Percentiles rank a stretch among this genome's conserved stretches.
Conservation (phyloP, 2,329 filamentous ascomycete species). For the Sarocladiaceae sp. region DNA sequence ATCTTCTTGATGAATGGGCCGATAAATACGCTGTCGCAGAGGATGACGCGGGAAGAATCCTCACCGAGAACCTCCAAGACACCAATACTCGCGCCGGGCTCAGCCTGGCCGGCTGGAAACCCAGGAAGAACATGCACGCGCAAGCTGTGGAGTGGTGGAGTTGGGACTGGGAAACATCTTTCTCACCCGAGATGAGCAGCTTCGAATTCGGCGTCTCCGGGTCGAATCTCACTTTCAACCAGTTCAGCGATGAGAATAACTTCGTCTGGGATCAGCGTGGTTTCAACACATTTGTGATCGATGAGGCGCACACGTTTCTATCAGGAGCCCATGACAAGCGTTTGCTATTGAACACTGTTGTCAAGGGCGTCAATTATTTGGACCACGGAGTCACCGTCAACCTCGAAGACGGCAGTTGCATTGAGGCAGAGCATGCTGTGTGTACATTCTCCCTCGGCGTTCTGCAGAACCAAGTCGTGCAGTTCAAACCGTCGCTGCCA, state of each 20-base stretch:
- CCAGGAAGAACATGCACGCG: slow-evolving; percentile 46
- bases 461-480: slow-evolving; percentile 56
- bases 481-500: slow-evolving; percentile 55
- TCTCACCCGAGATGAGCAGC: slow-evolving; percentile 50
- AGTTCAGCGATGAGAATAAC: slow-evolving; percentile 59
- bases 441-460: slow-evolving; percentile 67
- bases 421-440: slow-evolving; percentile 58
- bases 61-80: slow-evolving; percentile 58
- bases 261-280: slow-evolving; percentile 59
- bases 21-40: slow-evolving; percentile 39
- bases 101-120: slow-evolving; percentile 58
- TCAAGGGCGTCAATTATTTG: slow-evolving; percentile 51
- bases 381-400: slow-evolving; percentile 47
- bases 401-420: slow-evolving; percentile 49
- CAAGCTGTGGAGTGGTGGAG: slow-evolving; percentile 59
- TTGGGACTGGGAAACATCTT: slow-evolving; percentile 56
- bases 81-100: slow-evolving; percentile 55
- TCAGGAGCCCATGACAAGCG: slow-evolving; percentile 44
- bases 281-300: slow-evolving; percentile 53
- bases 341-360: slow-evolving; percentile 53
- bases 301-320: slow-evolving; percentile 55
- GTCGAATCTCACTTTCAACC: slow-evolving; percentile 58
- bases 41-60: slow-evolving; percentile 51
- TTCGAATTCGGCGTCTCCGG: slow-evolving; percentile 51
- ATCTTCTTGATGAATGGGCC: slow-evolving; percentile 47